Evolutionary conservation across 2,329 filamentous ascomycete genomes (phyloP), one percentile per base, ranked within the genome.

Genomic region (Coniella vitis): DNA sequence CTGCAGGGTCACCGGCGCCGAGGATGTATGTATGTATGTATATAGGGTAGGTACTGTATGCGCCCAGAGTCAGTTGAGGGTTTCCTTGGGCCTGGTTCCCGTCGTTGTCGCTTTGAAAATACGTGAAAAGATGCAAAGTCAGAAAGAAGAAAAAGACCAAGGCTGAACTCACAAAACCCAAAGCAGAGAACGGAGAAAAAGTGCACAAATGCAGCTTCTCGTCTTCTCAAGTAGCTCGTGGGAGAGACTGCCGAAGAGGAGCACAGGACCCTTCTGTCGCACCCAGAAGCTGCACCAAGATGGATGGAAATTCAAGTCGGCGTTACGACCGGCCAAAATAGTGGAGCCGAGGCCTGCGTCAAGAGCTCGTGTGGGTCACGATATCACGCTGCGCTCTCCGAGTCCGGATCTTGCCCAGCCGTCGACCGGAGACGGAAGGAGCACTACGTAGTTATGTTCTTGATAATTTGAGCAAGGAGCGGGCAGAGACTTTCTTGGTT

Each of bases 371-470:
- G 48, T 50, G 51, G 51, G 25, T 29, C 25, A 10, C 25, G n/a
- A n/a, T 42, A 9, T 19, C 40, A 38, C 13, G 4, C 32, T 22
- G 38, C 25, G 10, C 25, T 29, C 48, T 49, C 50, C 44, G 50
- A 45, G 42, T 49, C 37, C 50, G 47, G 49, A 48, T 42, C 45
- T 40, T 44, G 12, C 20, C 37, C 19, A 36, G 45, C 46, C 45
- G 50, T 41, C 41, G 41, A 45, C 38, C 45, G 37, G 45, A 52
- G 44, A 9, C 12, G 36, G 17, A n/a, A n/a, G n/a, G n/a, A n/a
- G n/a, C n/a, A n/a, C n/a, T n/a, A n/a, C n/a, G n/a, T n/a, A n/a
- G n/a, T n/a, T n/a, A n/a, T n/a, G n/a, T n/a, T n/a, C n/a, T 22
- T 22, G 22, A 14, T 9, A 9, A 13, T 39, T 13, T n/a, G 37